phyloP scores from a whole-genome alignment of 2,329 filamentous ascomycete species.

The Lachnellula hyalina region DNA sequence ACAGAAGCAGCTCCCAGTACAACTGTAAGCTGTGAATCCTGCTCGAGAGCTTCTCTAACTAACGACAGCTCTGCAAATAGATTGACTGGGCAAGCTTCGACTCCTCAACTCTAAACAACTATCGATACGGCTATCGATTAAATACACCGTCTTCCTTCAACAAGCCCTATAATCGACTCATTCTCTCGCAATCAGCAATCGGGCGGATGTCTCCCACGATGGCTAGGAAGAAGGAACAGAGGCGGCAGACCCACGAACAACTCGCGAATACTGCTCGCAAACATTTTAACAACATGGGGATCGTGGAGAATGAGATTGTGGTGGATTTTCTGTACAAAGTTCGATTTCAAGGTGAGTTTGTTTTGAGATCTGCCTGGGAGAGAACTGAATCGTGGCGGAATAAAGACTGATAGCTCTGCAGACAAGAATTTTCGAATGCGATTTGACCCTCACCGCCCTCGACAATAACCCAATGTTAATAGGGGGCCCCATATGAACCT shows the following conservation, averaged over 20 bases:
- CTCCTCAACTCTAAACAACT: conserved; percentile 63
- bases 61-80: conserved; percentile 27
- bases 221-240: conserved; percentile 57
- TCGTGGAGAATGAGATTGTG: conserved; percentile 78
- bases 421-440: conserved; percentile 36
- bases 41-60: not conserved
- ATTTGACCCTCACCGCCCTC: conserved; percentile 32
- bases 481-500: not conserved
- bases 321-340: conserved; percentile 46
- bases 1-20: conserved; percentile 26
- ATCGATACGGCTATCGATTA: conserved; percentile 69
- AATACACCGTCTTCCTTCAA: conserved; percentile 66
- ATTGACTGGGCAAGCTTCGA: conserved; percentile 65
- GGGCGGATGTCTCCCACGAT: conserved; percentile 72
- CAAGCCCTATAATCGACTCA: conserved; percentile 55
- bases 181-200: conserved; percentile 59
- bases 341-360: conserved; percentile 29
- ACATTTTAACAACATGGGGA: conserved; percentile 75
- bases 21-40: conserved; percentile 8
- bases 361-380: not conserved
- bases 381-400: too few relatives aligned
- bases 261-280: conserved; percentile 69
- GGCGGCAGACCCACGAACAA: conserved; percentile 66
- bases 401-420: conserved; percentile 9
- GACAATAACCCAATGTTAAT: conserved; percentile 9